Evolutionary conservation across 805 yeast species (phyloP), one percentile per base, ranked within the genome.

Genomic region (Nakazawaea ernobii): DNA sequence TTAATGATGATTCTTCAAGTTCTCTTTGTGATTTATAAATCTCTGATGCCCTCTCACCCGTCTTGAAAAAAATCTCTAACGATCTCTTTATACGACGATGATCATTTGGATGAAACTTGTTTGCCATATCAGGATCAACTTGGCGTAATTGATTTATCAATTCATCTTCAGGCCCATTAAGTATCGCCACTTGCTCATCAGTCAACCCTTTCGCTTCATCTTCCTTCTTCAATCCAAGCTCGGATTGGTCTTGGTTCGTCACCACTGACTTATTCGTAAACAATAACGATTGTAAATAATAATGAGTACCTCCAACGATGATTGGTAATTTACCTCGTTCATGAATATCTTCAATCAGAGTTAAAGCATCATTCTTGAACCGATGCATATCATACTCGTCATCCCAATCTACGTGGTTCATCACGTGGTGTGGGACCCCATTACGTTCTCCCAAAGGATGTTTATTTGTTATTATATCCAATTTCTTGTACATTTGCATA

Each of bases 241-340:
- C 36, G 27, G 14, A 24, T 24, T 49, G 45, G 10, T 48, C 53
- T 10, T 56, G 58, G 13, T 50, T 49, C 2, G 68, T 61, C 4
- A 73, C 74, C 6, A 85, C 73, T 0, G 86, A 82, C 49, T 79
- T 80, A 57, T 89, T 87, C 35, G 76, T 71, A 60, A 91, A 87
- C 8, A 88, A 60, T 7, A 92, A 61, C 8, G 86, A 80, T 63
- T 87, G 97, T 33, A 89, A 68, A 60, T 94, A 94, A 62, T 94
- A 94, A 59, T 91, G 97, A 0, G 99, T 94, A 0, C 99, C 99
- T 5, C 99, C 99, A 1, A 94, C 94, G 0, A 94, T 62, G 2
- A 94, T 86, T 0, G 99, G 97, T 1, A 85, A 55, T 57, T 89
- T 90, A 0, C 86, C 86, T 17, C 85, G 60, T 0, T 60, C 47